Base-by-base conservation (phyloP, 805 yeast genomes). In the Clavispora vitiphila region DNA sequence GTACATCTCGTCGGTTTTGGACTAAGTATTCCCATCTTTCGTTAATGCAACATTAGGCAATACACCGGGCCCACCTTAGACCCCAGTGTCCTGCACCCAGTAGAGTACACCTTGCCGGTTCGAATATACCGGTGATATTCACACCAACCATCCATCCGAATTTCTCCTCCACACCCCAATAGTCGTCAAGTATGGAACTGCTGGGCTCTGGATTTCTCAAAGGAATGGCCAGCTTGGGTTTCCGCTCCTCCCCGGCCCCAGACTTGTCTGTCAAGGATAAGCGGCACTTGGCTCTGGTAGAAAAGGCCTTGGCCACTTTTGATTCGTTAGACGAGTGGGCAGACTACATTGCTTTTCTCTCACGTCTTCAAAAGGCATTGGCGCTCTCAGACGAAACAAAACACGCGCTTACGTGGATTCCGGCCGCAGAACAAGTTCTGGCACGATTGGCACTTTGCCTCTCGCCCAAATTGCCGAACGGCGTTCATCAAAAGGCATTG, bases 311-410 rank as follows among this genome's bases (percentile, higher is more conserved):
- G 18, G 72, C 76, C 6, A 71, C 78, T 15, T 91, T 91, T 66
- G 96, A 87, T 39, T 66, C 85, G 2, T 83, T 89, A 1, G 85
- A 81, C 24, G 99, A 93, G 67, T 93, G 99, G 99, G 98, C 99
- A 11, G 99, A 93, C 59, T 89, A 91, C 60, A 93, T 93, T 42
- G 83, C 97, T 18, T 90, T 87, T 58, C 69, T 95, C 35, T 81
- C 91, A 2, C 79, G 85, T 45, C 72, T 95, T 5, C 80, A 81
- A 44, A 86, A 88, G 58, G 81, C 95, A 0, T 62, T 90, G 31
- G 67, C 56, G 43, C 52, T 64, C 29, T 53, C 50, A 2, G 61
- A 55, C 42, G 64, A 55, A 57, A 50, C 44, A 2, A 43, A 46
- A 70, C 41, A 41, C 26, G 24, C 77, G 7, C 41, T 51, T 4